phyloP scores from a whole-genome alignment of 352 stramenopile species.

The Plasmopara muralis region DNA sequence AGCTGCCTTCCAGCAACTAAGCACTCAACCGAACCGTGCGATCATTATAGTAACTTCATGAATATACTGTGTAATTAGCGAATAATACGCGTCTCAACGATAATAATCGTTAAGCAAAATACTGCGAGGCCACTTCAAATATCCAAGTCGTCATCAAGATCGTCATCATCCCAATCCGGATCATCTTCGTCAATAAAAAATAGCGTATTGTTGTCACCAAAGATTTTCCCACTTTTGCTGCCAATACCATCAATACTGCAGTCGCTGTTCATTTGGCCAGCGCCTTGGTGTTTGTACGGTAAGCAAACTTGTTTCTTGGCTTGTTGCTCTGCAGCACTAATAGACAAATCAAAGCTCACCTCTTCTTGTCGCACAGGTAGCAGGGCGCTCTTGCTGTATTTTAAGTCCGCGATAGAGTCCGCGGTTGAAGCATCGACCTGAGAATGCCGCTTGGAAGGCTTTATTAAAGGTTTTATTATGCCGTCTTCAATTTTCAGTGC shows the following conservation, averaged over 20 bases:
- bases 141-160: slow-evolving; percentile 53
- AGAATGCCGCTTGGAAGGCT: too few relatives aligned
- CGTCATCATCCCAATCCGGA: slow-evolving; percentile 64
- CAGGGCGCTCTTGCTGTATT: slow-evolving; percentile 9
- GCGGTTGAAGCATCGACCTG: too few relatives aligned
- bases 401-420: background rate
- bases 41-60: too few relatives aligned
- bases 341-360: slow-evolving; percentile 67
- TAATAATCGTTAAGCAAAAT: too few relatives aligned
- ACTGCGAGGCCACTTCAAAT: slow-evolving; percentile 14
- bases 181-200: slow-evolving; percentile 81
- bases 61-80: too few relatives aligned
- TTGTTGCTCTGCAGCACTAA: slow-evolving; percentile 46
- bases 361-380: slow-evolving; percentile 49
- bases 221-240: slow-evolving; percentile 1
- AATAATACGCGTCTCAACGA: too few relatives aligned
- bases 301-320: slow-evolving; percentile 60
- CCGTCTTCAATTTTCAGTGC: slow-evolving; percentile 2
- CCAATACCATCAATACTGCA: background rate
- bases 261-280: slow-evolving; percentile 1
- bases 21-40: too few relatives aligned
- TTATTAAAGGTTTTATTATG: too few relatives aligned
- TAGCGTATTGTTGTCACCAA: slow-evolving; percentile 26
- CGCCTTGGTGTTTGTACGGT: slow-evolving; percentile 61
- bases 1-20: too few relatives aligned